Conservation (phyloP, 805 yeast genomes). For the Schizosaccharomyces octosporus region DNA sequence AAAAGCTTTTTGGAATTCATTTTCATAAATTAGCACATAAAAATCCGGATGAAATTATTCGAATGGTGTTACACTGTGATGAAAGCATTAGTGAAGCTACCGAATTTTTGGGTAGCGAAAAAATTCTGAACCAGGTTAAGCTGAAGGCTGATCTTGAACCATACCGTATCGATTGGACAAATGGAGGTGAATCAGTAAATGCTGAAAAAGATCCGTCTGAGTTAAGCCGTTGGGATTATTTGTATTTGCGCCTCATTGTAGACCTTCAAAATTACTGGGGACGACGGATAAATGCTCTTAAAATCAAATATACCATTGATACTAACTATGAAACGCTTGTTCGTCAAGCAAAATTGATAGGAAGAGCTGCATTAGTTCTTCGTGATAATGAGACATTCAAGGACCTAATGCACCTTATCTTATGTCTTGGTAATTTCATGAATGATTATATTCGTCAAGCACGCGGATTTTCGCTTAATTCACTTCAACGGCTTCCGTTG, state of each 20-base stretch:
- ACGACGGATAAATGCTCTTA: slow-evolving; percentile 64
- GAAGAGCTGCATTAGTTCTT: slow-evolving; percentile 45
- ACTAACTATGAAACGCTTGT: slow-evolving; percentile 56
- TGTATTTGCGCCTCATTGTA: slow-evolving; percentile 59
- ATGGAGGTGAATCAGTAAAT: slow-evolving; percentile 14
- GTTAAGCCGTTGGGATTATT: slow-evolving; percentile 65
- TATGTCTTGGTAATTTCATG: slow-evolving; percentile 90
- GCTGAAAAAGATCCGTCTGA: slow-evolving; percentile 54
- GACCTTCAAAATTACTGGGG: slow-evolving; percentile 80
- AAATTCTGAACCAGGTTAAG: background rate
- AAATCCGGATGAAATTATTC: slow-evolving; percentile 40
- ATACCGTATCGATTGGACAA: slow-evolving; percentile 48
- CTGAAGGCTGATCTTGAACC: slow-evolving; percentile 18
- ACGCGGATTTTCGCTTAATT: slow-evolving; percentile 67
- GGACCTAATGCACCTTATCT: slow-evolving; percentile 54
- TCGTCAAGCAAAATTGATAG: slow-evolving; percentile 40
- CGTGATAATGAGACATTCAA: slow-evolving; percentile 42
- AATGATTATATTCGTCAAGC: slow-evolving; percentile 84
- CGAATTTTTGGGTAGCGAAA: slow-evolving; percentile 45
- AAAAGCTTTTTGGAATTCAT: slow-evolving; percentile 88
- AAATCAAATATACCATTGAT: slow-evolving; percentile 43
- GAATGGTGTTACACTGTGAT: slow-evolving; percentile 54
- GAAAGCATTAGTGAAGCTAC: slow-evolving; percentile 41
- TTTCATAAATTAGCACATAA: slow-evolving; percentile 47
- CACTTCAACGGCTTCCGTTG: slow-evolving; percentile 72